Evolutionary conservation across 129 eudicot species (phyloP).

Genomic region (Flaveria robusta): DNA sequence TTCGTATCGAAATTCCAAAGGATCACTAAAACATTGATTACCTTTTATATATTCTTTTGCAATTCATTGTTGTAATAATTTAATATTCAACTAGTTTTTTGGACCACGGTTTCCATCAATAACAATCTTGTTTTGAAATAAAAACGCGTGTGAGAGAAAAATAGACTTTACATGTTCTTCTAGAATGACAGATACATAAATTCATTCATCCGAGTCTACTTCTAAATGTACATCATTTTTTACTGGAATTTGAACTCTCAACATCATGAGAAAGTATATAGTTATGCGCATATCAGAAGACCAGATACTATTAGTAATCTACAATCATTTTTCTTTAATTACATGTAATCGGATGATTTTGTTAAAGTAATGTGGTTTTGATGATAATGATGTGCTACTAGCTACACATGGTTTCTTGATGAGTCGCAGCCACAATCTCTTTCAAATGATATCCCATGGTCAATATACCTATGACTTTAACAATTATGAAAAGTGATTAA

Average conservation of each 20-base stretch:
- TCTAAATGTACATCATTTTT: too few species aligned
- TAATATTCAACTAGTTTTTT: conserved; percentile 46
- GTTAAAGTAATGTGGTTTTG: background rate
- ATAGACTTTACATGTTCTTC: background rate
- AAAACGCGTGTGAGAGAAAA: conserved; percentile 13
- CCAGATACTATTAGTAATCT: too few species aligned
- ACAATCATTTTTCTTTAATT: too few species aligned
- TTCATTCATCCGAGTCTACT: too few species aligned
- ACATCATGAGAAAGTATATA: too few species aligned
- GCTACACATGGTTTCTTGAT: conserved; percentile 18
- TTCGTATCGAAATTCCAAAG: conserved; percentile 53
- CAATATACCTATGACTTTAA: conserved; percentile 19
- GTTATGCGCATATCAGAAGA: too few species aligned
- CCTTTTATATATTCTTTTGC: conserved; percentile 28
- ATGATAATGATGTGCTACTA: conserved; percentile 13
- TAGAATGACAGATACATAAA: too few species aligned
- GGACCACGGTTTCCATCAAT: conserved; percentile 52
- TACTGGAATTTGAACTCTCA: too few species aligned
- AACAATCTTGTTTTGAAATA: background rate
- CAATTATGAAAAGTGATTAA: conserved; percentile 18
- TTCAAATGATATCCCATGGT: conserved; percentile 22
- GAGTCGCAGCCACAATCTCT: conserved; percentile 18
- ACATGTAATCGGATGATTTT: conserved; percentile 6
- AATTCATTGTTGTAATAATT: conserved; percentile 37
- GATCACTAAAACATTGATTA: conserved; percentile 42